A percentile compares a stretch with the other conserved stretches of the same genome.
Evolutionary conservation across 345 rosid species (phyloP).

Genomic region (Eucalyptus viminalis): DNA sequence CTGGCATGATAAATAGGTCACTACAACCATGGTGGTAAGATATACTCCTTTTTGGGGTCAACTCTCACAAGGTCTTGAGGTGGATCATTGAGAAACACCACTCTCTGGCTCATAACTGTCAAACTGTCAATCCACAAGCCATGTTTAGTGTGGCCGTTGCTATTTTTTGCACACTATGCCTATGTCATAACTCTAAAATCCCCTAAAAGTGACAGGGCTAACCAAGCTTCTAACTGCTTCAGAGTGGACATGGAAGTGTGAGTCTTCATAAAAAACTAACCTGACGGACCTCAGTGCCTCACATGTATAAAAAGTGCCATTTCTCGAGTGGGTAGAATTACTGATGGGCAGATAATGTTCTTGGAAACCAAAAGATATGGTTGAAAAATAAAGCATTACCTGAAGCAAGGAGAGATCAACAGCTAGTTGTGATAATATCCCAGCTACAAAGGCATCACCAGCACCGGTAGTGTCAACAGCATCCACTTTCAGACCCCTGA

Average conservation of each 20-base stretch:
- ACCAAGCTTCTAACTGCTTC: not conserved
- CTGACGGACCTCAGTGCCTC: not conserved
- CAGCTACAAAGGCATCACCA: slow-evolving; percentile 97
- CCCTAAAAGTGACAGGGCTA: not conserved
- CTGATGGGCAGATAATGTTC: not conserved
- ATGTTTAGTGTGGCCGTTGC: not conserved
- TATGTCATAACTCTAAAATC: not conserved
- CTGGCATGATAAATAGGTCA: not conserved
- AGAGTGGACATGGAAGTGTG: not conserved
- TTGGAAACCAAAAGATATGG: not conserved
- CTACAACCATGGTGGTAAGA: not conserved
- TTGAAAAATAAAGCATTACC: slow-evolving; percentile 22
- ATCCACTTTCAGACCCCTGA: slow-evolving; percentile 62
- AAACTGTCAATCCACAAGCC: not conserved
- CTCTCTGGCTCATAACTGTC: not conserved
- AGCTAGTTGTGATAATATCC: slow-evolving; percentile 54
- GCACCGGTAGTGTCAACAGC: slow-evolving; percentile 95
- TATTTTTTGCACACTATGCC: not conserved
- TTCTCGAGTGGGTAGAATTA: not conserved
- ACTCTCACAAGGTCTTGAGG: not conserved
- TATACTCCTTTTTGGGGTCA: not conserved
- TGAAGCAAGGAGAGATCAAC: slow-evolving; percentile 65
- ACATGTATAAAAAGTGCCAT: not conserved
- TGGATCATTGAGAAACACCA: not conserved
- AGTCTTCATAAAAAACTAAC: not conserved